These are phyloP conservation scores for Posidonia oceanica DNA, from an alignment of 116 monocot genomes.

Conservation along the genomic window DNA sequence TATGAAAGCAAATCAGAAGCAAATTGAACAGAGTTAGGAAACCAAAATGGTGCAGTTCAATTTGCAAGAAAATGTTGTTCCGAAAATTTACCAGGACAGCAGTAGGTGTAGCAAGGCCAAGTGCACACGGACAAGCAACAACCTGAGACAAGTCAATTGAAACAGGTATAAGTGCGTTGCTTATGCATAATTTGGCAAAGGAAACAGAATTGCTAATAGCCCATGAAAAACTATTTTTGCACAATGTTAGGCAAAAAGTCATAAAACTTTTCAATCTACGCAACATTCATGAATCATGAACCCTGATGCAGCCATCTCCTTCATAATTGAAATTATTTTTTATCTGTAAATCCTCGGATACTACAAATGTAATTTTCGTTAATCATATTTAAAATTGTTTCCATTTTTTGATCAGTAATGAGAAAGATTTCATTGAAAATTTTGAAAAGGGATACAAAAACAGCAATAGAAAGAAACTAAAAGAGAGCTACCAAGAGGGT, in stretches of 20 bases:
- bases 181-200: not conserved
- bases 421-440: too few species aligned
- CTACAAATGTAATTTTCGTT: too few species aligned
- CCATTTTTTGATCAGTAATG: too few species aligned
- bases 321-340: too few species aligned
- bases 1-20: not conserved
- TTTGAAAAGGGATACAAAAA: too few species aligned
- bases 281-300: too few species aligned
- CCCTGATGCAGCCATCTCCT: too few species aligned
- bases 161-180: not conserved
- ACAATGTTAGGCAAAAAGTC: not conserved
- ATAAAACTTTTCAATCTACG: not conserved
- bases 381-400: too few species aligned
- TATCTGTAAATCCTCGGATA: too few species aligned
- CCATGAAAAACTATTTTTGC: too few species aligned
- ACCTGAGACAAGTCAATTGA: conserved; percentile 31
- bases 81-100: conserved; percentile 76
- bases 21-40: not conserved
- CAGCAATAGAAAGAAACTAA: too few species aligned
- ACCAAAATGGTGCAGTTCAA: not conserved
- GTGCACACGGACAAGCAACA: conserved; percentile 98
- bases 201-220: not conserved
- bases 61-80: not conserved
- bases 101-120: conserved; percentile 96
- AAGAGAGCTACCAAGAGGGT: too few species aligned